phyloP scores from a whole-genome alignment of 441 rosid genomes.

The Corymbia calophylla region DNA sequence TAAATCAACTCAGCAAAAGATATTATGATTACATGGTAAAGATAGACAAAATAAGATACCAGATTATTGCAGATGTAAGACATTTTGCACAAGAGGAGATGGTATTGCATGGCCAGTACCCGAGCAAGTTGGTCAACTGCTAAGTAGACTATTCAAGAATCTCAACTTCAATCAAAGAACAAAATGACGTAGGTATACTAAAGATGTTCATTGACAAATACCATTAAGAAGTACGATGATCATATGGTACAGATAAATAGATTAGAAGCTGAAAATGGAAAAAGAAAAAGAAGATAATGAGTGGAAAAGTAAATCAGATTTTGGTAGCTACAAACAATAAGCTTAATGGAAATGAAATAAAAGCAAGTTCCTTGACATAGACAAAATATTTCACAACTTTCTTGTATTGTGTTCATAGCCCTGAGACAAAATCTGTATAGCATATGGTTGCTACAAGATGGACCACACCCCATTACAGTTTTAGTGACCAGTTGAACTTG shows the following conservation, averaged over 20 bases:
- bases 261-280: background rate
- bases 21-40: background rate
- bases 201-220: background rate
- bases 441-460: background rate
- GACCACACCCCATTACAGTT: background rate
- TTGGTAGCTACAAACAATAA: background rate
- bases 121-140: background rate
- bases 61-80: background rate
- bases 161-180: background rate
- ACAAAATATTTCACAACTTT: background rate
- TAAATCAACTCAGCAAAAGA: constrained; percentile 10
- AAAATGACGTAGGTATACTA: background rate
- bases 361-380: background rate
- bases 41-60: background rate
- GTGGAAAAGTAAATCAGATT: background rate
- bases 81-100: background rate
- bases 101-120: background rate
- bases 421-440: background rate
- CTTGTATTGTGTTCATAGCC: background rate
- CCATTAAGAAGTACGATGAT: background rate
- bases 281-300: background rate
- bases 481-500: background rate
- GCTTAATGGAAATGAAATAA: background rate
- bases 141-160: background rate
- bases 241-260: background rate